Evolutionary conservation across 495 filamentous ascomycete genomes (phyloP).

Genomic region (Trichoderma gamsii): DNA sequence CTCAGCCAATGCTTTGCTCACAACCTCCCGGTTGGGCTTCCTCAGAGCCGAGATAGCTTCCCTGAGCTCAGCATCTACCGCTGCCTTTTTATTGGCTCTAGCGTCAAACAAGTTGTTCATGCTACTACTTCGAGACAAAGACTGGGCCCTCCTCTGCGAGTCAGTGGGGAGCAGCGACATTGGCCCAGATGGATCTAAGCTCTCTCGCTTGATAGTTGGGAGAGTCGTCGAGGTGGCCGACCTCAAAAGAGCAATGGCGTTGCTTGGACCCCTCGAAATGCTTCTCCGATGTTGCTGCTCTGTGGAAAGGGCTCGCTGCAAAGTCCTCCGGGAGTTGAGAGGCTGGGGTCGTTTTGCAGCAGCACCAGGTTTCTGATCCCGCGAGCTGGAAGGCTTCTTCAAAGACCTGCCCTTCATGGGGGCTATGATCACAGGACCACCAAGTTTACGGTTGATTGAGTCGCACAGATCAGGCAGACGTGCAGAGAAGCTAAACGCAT

Average conservation of each 20-base stretch:
- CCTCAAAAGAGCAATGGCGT: constrained; percentile 55
- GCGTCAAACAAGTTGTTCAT: constrained; percentile 37
- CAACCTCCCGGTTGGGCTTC: constrained; percentile 78
- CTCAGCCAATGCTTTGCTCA: constrained; percentile 64
- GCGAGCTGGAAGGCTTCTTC: constrained; percentile 26
- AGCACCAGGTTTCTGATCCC: constrained; percentile 48
- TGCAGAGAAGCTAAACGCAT: constrained; percentile 60
- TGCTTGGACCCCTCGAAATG: constrained; percentile 45
- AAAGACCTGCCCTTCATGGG: constrained; percentile 46
- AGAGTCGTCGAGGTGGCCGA: constrained; percentile 59
- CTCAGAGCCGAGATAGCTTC: constrained; percentile 77
- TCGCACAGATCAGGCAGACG: constrained; percentile 76
- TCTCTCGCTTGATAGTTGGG: constrained; percentile 57
- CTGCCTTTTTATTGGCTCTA: constrained; percentile 67
- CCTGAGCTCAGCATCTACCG: constrained; percentile 72
- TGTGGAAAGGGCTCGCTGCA: constrained; percentile 68
- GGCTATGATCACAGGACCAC: constrained; percentile 62
- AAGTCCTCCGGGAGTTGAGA: constrained; percentile 48
- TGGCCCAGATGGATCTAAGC: constrained; percentile 22
- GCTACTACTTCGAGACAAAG: constrained; percentile 23
- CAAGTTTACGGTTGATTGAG: constrained; percentile 77
- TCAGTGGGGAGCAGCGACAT: background rate
- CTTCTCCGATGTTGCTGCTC: constrained; percentile 47
- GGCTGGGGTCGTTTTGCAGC: constrained; percentile 46
- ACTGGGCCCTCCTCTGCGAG: constrained; percentile 31